Conservation (phyloP, 257 asterid genomes). For the Przewalskia tangutica region DNA sequence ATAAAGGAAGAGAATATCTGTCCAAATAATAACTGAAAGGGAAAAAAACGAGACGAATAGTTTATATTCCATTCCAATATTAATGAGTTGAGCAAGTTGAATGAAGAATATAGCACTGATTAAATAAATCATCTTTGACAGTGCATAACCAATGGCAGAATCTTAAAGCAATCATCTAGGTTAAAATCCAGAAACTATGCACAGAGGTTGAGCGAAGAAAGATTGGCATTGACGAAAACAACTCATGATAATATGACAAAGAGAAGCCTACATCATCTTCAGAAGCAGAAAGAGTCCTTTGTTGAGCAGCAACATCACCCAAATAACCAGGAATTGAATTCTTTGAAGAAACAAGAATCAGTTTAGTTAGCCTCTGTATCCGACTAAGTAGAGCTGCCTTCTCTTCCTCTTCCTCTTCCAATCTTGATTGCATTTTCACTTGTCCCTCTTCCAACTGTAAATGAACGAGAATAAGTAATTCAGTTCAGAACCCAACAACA, state of each 20-base stretch:
- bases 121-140: neutral
- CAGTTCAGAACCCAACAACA: neutral
- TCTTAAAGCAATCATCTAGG: neutral
- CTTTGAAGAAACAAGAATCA: slow-evolving; percentile 95
- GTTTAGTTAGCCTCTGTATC: slow-evolving; percentile 93
- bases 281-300: slow-evolving; percentile 52
- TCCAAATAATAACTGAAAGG: neutral
- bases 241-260: neutral
- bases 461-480: neutral
- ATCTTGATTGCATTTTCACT: slow-evolving; percentile 93
- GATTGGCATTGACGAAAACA: neutral
- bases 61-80: neutral
- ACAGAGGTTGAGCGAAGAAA: neutral
- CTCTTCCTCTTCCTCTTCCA: slow-evolving; percentile 99
- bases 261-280: slow-evolving; percentile 71
- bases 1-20: neutral
- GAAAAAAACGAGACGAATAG: neutral
- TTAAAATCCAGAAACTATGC: neutral
- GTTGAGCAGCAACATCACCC: slow-evolving; percentile 53
- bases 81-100: neutral
- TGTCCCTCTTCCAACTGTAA: slow-evolving; percentile 96
- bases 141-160: neutral
- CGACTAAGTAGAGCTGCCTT: slow-evolving; percentile 98
- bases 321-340: slow-evolving; percentile 55
- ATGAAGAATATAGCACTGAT: neutral